These are phyloP conservation scores for Aspergillus funiculosus DNA, from an alignment of 495 filamentous ascomycete species.

Conservation along the genomic window DNA sequence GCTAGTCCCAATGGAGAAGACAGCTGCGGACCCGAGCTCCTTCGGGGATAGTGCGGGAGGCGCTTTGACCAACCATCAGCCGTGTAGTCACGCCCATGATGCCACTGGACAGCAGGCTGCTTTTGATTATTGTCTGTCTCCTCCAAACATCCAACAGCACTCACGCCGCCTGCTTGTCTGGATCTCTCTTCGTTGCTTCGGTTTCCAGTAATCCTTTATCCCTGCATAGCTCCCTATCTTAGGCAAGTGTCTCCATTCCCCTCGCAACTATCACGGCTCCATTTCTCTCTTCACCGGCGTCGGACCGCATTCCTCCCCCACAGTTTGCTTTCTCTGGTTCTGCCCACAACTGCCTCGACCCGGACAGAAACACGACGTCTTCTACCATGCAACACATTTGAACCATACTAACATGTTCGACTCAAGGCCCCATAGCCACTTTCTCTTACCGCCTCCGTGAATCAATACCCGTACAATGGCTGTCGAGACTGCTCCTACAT, in stretches of 20 bases:
- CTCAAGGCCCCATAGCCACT: background rate
- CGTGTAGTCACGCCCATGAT: conserved; percentile 17
- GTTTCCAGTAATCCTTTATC: background rate
- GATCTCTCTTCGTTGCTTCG: conserved; percentile 6
- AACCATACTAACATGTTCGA: conserved; percentile 10
- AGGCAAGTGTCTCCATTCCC: conserved; percentile 13
- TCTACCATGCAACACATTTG: background rate
- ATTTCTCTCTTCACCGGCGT: conserved; percentile 4
- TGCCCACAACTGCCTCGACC: conserved; percentile 10
- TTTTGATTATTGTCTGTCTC: conserved; percentile 1
- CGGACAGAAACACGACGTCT: conserved; percentile 4
- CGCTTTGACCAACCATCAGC: conserved; percentile 11
- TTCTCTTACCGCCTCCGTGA: background rate
- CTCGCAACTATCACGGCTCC: background rate
- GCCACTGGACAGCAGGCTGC: conserved; percentile 1
- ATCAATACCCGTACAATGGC: conserved; percentile 27
- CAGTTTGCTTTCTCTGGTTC: conserved; percentile 15
- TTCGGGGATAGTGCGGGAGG: conserved; percentile 7
- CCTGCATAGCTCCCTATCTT: conserved; percentile 13
- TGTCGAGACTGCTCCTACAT: conserved; percentile 28
- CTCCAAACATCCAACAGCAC: conserved; percentile 16
- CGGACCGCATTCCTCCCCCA: conserved; percentile 17
- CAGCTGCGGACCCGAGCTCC: background rate
- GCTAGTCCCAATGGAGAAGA: conserved; percentile 9
- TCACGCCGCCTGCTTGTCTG: conserved; percentile 5